phyloP scores from a whole-genome alignment of 2,329 filamentous ascomycete species.

The Epichloe aotearoae region DNA sequence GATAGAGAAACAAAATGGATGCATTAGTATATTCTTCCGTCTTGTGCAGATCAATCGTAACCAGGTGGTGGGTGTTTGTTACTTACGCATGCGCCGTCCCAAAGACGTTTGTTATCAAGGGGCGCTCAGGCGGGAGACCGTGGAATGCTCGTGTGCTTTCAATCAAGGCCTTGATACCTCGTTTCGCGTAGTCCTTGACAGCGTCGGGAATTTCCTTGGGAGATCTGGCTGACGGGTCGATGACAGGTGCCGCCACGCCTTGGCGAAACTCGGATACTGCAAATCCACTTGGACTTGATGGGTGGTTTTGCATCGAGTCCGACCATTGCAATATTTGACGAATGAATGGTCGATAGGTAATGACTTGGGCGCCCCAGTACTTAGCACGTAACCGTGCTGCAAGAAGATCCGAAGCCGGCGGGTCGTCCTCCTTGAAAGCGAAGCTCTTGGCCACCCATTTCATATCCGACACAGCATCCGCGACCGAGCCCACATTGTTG shows the following conservation, averaged over 20 bases:
- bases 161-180: constrained; percentile 62
- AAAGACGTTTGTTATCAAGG: constrained; percentile 90
- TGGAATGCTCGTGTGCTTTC: constrained; percentile 77
- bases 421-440: constrained; percentile 51
- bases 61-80: neutral
- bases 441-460: constrained; percentile 36
- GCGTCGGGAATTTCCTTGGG: constrained; percentile 28
- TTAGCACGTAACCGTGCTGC: constrained; percentile 78
- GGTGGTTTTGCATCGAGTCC: constrained; percentile 22
- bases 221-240: constrained; percentile 23
- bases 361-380: constrained; percentile 84
- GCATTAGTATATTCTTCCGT: neutral
- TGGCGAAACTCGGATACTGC: constrained; percentile 22
- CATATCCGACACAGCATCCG: constrained; percentile 28
- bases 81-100: constrained; percentile 92
- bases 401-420: constrained; percentile 63
- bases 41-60: neutral
- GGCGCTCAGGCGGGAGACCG: constrained; percentile 46
- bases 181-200: constrained; percentile 40
- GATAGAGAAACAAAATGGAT: too few relatives aligned
- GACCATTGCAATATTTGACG: constrained; percentile 40
- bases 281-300: constrained; percentile 19
- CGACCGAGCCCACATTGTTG: constrained; percentile 32
- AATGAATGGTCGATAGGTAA: constrained; percentile 72
- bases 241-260: constrained; percentile 23